Conservation (phyloP, 2,329 filamentous ascomycete genomes). For the Gremmenia infestans region DNA sequence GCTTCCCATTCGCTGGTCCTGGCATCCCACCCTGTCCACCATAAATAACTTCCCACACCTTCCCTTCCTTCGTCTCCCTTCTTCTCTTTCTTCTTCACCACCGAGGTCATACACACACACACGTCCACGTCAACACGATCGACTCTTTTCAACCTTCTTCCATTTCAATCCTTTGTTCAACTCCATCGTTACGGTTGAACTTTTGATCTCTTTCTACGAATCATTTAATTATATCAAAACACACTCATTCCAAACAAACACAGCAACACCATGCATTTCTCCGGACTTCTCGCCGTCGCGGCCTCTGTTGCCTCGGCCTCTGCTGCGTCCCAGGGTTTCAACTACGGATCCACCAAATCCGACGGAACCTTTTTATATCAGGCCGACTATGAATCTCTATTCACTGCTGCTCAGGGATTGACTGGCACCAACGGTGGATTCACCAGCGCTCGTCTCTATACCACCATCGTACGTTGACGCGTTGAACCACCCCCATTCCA, state of each 20-base stretch:
- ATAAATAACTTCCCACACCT: constrained; percentile 8
- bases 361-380: constrained; percentile 56
- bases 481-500: too few relatives aligned
- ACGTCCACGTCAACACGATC: background rate
- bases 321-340: constrained; percentile 55
- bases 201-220: background rate
- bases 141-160: background rate
- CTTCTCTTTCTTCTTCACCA: background rate
- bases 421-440: constrained; percentile 57
- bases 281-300: constrained; percentile 24
- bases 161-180: background rate
- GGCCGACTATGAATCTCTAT: constrained; percentile 63
- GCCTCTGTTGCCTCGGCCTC: constrained; percentile 31
- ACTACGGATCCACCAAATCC: constrained; percentile 60
- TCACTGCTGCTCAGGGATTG: constrained; percentile 60
- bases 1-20: background rate
- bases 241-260: background rate
- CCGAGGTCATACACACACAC: background rate
- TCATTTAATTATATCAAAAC: background rate
- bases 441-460: constrained; percentile 69
- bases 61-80: background rate
- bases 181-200: background rate
- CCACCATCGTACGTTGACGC: constrained; percentile 43
- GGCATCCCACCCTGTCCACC: background rate
- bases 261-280: constrained; percentile 24